Conservation (phyloP, 108 stramenopile genomes). For the Nitzschia sp. region DNA sequence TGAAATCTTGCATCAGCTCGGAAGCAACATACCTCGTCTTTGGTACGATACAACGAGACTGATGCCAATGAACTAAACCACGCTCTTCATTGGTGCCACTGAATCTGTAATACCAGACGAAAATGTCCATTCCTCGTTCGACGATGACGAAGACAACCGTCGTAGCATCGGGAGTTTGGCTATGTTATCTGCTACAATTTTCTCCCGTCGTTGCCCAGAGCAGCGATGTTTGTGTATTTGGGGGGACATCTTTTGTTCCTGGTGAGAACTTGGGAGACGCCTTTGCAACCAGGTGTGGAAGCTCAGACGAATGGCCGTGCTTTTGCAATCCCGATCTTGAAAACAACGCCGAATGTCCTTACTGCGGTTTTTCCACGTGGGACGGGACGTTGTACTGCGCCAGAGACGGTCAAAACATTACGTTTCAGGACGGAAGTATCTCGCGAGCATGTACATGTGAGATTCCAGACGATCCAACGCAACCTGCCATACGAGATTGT, state of each 20-base stretch:
- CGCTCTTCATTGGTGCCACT: too few relatives aligned
- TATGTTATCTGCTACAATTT: too few relatives aligned
- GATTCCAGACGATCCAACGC: constrained; percentile 12
- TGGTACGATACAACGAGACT: too few relatives aligned
- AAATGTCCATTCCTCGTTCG: too few relatives aligned
- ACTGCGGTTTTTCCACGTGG: constrained; percentile 7
- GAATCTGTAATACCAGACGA: too few relatives aligned
- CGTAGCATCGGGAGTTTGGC: too few relatives aligned
- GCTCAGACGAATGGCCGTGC: constrained; percentile 16
- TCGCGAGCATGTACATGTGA: constrained; percentile 9
- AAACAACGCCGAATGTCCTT: constrained; percentile 10
- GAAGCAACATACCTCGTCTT: too few relatives aligned
- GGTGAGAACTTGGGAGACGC: constrained; percentile 16
- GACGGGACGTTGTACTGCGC: constrained; percentile 17
- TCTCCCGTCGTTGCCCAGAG: background rate
- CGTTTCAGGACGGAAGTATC: constrained; percentile 13
- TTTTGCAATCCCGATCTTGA: constrained; percentile 15
- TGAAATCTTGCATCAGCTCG: too few relatives aligned
- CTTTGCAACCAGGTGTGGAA: constrained; percentile 3
- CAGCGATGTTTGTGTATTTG: constrained; percentile 13
- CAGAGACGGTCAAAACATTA: constrained; percentile 10
- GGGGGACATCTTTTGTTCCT: background rate
- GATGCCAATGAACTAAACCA: too few relatives aligned
- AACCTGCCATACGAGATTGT: constrained; percentile 11
- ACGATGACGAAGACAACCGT: too few relatives aligned